These are phyloP conservation scores for Harrya chromipes DNA, from an alignment of 768 basidiomycete species.

Conservation along the genomic window DNA sequence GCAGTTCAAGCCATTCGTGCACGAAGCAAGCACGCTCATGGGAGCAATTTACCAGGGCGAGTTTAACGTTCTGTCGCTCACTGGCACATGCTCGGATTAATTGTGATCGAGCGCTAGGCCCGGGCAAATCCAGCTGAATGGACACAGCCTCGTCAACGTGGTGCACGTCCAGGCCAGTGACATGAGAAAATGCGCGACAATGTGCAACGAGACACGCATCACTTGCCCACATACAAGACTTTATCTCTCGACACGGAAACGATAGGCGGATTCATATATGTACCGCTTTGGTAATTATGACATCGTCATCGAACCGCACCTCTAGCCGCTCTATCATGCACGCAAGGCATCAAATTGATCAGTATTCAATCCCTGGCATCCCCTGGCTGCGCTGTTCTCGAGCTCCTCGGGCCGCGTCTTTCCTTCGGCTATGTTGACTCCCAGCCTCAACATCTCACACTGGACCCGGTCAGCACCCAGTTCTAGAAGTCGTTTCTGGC, in stretches of 20 bases:
- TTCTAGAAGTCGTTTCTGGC: constrained; percentile 16
- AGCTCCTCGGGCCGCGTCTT: constrained; percentile 23
- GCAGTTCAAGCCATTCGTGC: background rate
- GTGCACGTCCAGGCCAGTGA: constrained; percentile 8
- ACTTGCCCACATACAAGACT: constrained; percentile 11
- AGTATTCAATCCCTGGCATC: constrained; percentile 9
- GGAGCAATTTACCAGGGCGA: constrained; percentile 16
- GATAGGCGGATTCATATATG: background rate
- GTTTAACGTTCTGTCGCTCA: constrained; percentile 13
- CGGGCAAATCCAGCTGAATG: constrained; percentile 10
- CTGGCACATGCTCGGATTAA: constrained; percentile 9
- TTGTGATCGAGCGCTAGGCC: constrained; percentile 6
- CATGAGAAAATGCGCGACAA: constrained; percentile 25
- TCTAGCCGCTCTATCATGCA: constrained; percentile 6
- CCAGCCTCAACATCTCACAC: constrained; percentile 17
- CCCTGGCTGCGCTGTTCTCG: constrained; percentile 13
- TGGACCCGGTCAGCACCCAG: constrained; percentile 9
- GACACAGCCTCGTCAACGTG: constrained; percentile 24
- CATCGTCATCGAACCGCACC: constrained; percentile 5
- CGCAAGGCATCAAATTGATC: constrained; percentile 16
- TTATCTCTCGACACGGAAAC: background rate
- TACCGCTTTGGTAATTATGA: constrained; percentile 13
- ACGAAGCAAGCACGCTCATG: constrained; percentile 11
- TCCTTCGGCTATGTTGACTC: constrained; percentile 21
- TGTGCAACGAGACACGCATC: constrained; percentile 8